Base-by-base conservation (phyloP, 345 rosid species). In the Ceriops decandra region DNA sequence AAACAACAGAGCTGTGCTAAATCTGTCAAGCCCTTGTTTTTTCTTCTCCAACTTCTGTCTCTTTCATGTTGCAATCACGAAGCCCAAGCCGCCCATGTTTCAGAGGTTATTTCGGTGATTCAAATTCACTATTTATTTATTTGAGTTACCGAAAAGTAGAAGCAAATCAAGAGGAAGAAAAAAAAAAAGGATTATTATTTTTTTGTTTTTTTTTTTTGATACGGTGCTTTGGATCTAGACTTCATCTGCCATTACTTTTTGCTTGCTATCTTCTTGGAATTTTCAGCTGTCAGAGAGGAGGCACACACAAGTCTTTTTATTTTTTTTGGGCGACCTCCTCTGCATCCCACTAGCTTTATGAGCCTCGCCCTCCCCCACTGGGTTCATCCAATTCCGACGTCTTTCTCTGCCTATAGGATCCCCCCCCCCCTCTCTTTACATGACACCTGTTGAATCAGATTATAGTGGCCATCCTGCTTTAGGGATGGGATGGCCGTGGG, bases 171-270 rank as follows among this genome's bases (percentile, higher is more conserved):
- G 26, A 24, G 26, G 26, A 24, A 24, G 26, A 24, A 24, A 24
- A 24, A 24, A 24, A 1, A 24, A 24, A 24, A 24, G 26, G 26
- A 24, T 24, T 24, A 24, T 24, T 24, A 24, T 24, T 24, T 0
- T 24, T 24, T 24, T 24, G 24, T n/a, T 22, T 0, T 22, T 24
- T 24, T 24, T 24, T 24, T 24, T 24, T 24, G 26, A 24, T 24
- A 24, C 26, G 87, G 87, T 82, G 66, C 77, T 78, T 56, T 82
- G 85, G 32, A 78, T 81, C 78, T 76, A 63, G 89, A 79, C 87
- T 69, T 30, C 1, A 16, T 66, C 21, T 21, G 30, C 56, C 20
- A 22, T 63, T 58, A n/a, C 20, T 32, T 54, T n/a, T 54, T 24
- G 47, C 15, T 24, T 52, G 47, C 15, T 31, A 3, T 21, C 17